phyloP scores from a whole-genome alignment of 192 early-diverging fungal genomes.

The Martensiomyces pterosporus region DNA sequence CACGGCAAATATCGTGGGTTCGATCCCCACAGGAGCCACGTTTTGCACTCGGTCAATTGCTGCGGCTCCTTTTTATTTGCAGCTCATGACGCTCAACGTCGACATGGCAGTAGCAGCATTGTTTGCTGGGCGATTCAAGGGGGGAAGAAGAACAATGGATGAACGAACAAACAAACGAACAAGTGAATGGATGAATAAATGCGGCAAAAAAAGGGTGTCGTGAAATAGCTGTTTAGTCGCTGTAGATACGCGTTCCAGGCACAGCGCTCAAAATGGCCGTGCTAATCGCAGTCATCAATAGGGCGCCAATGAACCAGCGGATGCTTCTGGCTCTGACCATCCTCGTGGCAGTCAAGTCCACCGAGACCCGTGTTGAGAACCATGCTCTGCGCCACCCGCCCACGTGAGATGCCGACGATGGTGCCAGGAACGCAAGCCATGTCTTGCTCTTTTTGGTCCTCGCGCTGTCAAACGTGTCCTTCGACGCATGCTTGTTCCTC shows the following conservation, averaged over 20 bases:
- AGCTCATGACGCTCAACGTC: no score
- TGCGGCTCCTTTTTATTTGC: no score
- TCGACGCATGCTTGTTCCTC: no score
- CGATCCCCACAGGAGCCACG: background rate
- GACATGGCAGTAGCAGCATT: no score
- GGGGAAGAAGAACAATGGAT: no score
- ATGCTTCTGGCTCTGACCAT: slow-evolving; percentile 47
- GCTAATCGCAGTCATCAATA: slow-evolving; percentile 44
- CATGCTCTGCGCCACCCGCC: slow-evolving; percentile 41
- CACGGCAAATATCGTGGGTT: slow-evolving; percentile 1
- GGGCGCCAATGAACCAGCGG: slow-evolving; percentile 44
- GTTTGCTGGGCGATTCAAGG: no score
- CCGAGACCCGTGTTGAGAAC: slow-evolving; percentile 41
- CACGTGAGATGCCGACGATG: no score
- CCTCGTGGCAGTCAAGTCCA: slow-evolving; percentile 41
- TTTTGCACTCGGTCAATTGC: no score
- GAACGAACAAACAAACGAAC: slow-evolving; percentile 6
- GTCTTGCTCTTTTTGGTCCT: background rate
- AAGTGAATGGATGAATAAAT: background rate
- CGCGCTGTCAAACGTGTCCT: background rate
- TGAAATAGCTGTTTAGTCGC: slow-evolving; percentile 21
- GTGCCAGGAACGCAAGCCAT: no score
- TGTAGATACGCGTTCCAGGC: slow-evolving; percentile 44
- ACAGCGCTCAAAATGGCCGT: slow-evolving; percentile 44
- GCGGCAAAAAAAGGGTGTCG: no score